Conservation (phyloP, 768 basidiomycete genomes). For the Fistulinella prunicolor region DNA sequence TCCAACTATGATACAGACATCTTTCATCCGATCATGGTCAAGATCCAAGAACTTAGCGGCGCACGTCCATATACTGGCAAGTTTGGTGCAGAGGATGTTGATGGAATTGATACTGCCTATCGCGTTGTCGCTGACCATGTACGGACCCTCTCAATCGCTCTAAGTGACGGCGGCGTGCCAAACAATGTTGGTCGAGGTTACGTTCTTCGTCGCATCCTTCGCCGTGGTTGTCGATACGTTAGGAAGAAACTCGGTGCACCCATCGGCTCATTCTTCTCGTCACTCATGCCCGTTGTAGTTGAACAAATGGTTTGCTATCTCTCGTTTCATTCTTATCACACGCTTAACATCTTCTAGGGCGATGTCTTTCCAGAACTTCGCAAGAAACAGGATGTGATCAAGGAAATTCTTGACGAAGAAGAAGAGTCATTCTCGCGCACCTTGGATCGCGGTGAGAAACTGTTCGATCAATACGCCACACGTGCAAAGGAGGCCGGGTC, state of each 20-base stretch:
- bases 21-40: constrained; percentile 84
- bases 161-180: constrained; percentile 95
- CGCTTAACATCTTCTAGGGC: constrained; percentile 49
- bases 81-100: constrained; percentile 91
- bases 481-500: constrained; percentile 60
- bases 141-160: constrained; percentile 89
- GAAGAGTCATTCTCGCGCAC: constrained; percentile 98
- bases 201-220: constrained; percentile 89
- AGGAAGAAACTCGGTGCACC: constrained; percentile 91
- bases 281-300: constrained; percentile 83
- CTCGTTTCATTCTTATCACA: background rate
- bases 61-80: constrained; percentile 85
- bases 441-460: constrained; percentile 91
- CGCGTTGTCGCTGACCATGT: constrained; percentile 97
- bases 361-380: constrained; percentile 91
- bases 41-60: constrained; percentile 85
- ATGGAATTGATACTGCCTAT: constrained; percentile 97
- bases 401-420: constrained; percentile 95
- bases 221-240: constrained; percentile 93
- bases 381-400: constrained; percentile 76
- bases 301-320: constrained; percentile 72
- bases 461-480: constrained; percentile 86
- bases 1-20: constrained; percentile 99
- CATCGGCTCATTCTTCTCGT: constrained; percentile 94
- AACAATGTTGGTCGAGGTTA: constrained; percentile 97